Evolutionary conservation across 208 protist genomes (phyloP).

Genomic region (Herpetomonas tarakana): DNA sequence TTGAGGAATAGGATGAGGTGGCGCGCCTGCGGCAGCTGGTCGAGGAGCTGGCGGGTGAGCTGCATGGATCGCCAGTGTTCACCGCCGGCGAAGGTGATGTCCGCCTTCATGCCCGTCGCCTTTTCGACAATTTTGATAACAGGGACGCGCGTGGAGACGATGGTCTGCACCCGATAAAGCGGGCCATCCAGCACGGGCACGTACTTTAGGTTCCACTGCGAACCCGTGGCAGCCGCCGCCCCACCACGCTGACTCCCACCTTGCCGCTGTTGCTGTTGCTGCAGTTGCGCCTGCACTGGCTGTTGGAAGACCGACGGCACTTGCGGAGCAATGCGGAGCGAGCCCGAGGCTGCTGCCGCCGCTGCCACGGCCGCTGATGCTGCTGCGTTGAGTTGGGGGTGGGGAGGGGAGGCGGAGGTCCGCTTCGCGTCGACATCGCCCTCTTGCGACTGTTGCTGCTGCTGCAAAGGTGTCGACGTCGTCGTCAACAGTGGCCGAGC

Average conservation of each 20-base stretch:
- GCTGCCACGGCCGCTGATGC: neutral
- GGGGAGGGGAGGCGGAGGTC: neutral
- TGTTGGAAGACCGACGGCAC: neutral
- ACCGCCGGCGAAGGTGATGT: conserved; percentile 87
- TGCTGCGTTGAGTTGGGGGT: neutral
- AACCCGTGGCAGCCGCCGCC: neutral
- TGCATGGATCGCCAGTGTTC: conserved; percentile 86
- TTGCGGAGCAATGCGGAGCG: neutral
- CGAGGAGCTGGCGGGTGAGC: conserved; percentile 58
- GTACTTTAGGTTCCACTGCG: conserved; percentile 15
- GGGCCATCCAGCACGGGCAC: conserved; percentile 61
- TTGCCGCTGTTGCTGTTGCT: conserved; percentile 2
- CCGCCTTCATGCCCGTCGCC: conserved; percentile 49
- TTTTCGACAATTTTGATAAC: conserved; percentile 83
- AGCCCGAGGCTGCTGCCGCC: neutral
- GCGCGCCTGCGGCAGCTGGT: conserved; percentile 56
- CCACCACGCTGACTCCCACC: neutral
- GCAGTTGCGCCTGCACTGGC: neutral
- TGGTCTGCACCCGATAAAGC: conserved; percentile 69
- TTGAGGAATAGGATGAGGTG: conserved; percentile 81
- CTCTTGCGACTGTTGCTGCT: neutral
- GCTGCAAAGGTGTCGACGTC: no score
- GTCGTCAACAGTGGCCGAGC: no score
- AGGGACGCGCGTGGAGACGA: conserved; percentile 73
- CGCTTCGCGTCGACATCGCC: neutral